Evolutionary conservation across 2,329 filamentous ascomycete genomes (phyloP), one percentile per base, ranked within the genome.

Genomic region (Penicillium thymicola): DNA sequence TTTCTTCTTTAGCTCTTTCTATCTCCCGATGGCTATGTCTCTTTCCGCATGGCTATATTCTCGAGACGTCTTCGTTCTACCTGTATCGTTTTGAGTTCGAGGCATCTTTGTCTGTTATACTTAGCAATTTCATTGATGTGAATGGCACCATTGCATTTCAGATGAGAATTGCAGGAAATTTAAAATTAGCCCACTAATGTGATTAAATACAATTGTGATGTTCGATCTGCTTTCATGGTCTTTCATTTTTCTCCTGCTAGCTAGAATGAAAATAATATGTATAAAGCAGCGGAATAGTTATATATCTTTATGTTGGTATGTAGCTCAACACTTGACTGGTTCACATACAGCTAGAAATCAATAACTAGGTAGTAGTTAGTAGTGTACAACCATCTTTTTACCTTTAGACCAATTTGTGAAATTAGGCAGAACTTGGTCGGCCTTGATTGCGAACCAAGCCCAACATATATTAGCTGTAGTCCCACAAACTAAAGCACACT

Each of bases 121-220:
- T 53, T 56, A 32, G 21, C 47, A 63, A 62, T 64, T 50, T 42
- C 55, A 63, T 59, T 57, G 51, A 59, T 63, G 61, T 61, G 55
- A 52, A 59, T 30, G 48, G 48, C 52, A 57, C 27, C 44, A 13
- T 51, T 59, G 28, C 44, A 42, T 55, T 51, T 32, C 32, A 28
- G 21, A 46, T 38, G 32, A 16, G 13, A 40, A 50, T 25, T 47
- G 43, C 27, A 49, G 50, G 51, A 45, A 40, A 30, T 16, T 21
- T 46, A 25, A 21, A 32, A 13, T 40, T 44, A 14, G 46, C 21
- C 18, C 6, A 16, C 34, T 46, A 27, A 41, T 45, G 32, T 40
- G 18, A 32, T 50, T 45, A 41, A 41, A 30, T 41, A 28, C 9
- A 18, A 55, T 25, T 37, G 11, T 50, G 25, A 34, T 36, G 18